Evolutionary conservation across 345 rosid species (phyloP), one percentile per base, ranked within the genome.

Genomic region (Bruguiera gymnorhiza): DNA sequence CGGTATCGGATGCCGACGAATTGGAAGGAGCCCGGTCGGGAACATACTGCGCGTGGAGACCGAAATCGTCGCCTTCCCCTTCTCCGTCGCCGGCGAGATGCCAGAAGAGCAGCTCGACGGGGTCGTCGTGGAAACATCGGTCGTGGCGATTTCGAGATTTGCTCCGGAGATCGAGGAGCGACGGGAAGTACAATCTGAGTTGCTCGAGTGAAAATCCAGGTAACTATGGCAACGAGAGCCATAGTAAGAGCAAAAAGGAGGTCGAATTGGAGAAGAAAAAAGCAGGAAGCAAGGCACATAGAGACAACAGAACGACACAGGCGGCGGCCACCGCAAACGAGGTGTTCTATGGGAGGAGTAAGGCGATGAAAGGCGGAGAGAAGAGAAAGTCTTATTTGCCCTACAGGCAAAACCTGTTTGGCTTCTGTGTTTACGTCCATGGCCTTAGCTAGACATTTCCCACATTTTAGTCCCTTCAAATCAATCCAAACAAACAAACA

Each of bases 101-200:
- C 70, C 77, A 85, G 74, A 93, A 91, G 85, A 89, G 96, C 73
- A 86, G 80, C 67, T 90, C 98, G 2, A 86, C 93, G 0, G 94
- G 97, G 59, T 78, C 84, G 29, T 67, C 83, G 5, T 74, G 90
- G 10, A 84, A 73, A 78, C 59, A 55, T 4, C 50, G 55, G 48
- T 69, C 87, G 63, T 89, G 92, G 96, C 65, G 89, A 15, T 63
- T 91, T 24, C 78, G 83, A 43, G 92, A 89, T 70, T 70, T 93
- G 65, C 80, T 93, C 0, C 81, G 75, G 63, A 81, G 98, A 71
- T 82, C 92, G 73, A 81, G 81, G 59, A 93, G 98, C 71, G 96
- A 89, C 61, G 86, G 98, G 20, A 23, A 89, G 73, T 88, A 83
- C 5, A 84, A 90, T 15, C 70, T 82, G 1, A 70, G 73, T 20